Evolutionary conservation across 176 grass and related monocot genomes (phyloP).

Genomic region (Poa annua): DNA sequence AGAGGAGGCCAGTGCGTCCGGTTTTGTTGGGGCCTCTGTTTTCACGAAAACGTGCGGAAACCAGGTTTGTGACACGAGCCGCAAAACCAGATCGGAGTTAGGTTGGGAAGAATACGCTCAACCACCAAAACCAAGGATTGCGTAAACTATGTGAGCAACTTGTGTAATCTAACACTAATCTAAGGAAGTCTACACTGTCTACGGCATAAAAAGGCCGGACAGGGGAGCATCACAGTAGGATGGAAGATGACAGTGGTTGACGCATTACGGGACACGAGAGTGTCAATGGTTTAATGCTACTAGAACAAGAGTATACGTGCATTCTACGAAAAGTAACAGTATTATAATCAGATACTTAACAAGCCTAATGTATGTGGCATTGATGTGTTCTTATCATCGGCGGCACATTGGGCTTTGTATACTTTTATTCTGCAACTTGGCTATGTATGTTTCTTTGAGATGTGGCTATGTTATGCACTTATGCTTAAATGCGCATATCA

Average conservation of each 20-base stretch:
- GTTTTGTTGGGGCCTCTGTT: conserved; percentile 17
- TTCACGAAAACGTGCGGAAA: not conserved
- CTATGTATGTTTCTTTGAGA: no score
- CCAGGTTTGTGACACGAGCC: not conserved
- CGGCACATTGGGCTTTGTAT: no score
- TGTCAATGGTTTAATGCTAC: not conserved
- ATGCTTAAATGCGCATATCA: no score
- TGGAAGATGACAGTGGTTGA: not conserved
- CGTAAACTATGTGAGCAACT: not conserved
- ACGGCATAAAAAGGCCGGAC: not conserved
- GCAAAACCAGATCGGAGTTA: not conserved
- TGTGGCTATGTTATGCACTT: no score
- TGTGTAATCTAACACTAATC: not conserved
- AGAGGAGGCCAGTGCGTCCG: not conserved
- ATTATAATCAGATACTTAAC: not conserved
- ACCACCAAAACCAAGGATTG: not conserved
- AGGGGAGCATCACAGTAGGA: not conserved
- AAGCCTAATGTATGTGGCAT: not conserved
- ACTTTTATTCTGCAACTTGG: no score
- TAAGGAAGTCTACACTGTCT: not conserved
- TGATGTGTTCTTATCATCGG: not conserved
- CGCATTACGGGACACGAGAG: not conserved
- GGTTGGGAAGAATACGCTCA: not conserved
- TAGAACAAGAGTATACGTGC: not conserved
- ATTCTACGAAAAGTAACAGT: not conserved